Conservation (phyloP, 2,329 filamentous ascomycete species). For the Xylaria sp. region DNA sequence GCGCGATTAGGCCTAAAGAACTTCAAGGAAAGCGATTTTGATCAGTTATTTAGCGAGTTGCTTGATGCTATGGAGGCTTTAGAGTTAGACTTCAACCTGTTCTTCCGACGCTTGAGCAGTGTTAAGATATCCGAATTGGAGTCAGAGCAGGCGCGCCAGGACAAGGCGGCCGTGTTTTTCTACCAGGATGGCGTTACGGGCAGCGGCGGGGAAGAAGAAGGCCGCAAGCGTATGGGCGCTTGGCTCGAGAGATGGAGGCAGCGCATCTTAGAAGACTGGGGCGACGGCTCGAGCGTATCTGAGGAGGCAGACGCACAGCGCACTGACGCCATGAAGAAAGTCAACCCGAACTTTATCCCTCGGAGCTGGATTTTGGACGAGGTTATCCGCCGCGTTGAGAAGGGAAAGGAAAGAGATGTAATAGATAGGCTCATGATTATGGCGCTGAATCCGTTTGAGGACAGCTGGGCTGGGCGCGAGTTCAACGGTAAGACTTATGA, state of each 20-base stretch:
- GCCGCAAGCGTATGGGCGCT: conserved; percentile 68
- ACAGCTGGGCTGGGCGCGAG: conserved; percentile 67
- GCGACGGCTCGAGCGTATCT: conserved; percentile 43
- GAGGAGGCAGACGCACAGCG: conserved; percentile 64
- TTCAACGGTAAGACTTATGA: conserved; percentile 56
- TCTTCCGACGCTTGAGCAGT: conserved; percentile 79
- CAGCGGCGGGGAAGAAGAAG: conserved; percentile 64
- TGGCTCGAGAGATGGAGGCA: conserved; percentile 84
- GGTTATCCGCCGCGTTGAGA: conserved; percentile 86
- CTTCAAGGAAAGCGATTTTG: conserved; percentile 75
- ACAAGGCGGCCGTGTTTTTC: conserved; percentile 78
- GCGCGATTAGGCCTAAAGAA: conserved; percentile 76
- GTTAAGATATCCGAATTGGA: conserved; percentile 68
- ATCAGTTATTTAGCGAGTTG: conserved; percentile 78
- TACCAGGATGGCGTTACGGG: conserved; percentile 72
- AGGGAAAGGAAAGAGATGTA: conserved; percentile 79
- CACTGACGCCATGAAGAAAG: conserved; percentile 75
- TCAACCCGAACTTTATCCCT: conserved; percentile 93
- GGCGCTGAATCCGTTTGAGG: conserved; percentile 82
- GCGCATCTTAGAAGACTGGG: conserved; percentile 79
- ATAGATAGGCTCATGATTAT: conserved; percentile 80
- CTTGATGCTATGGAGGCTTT: conserved; percentile 81
- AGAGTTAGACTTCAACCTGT: conserved; percentile 92
- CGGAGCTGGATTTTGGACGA: conserved; percentile 93
- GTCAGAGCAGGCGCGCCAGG: conserved; percentile 66